Evolutionary conservation across 345 rosid genomes (phyloP), one percentile per base, ranked within the genome.

Genomic region (Adansonia digitata): DNA sequence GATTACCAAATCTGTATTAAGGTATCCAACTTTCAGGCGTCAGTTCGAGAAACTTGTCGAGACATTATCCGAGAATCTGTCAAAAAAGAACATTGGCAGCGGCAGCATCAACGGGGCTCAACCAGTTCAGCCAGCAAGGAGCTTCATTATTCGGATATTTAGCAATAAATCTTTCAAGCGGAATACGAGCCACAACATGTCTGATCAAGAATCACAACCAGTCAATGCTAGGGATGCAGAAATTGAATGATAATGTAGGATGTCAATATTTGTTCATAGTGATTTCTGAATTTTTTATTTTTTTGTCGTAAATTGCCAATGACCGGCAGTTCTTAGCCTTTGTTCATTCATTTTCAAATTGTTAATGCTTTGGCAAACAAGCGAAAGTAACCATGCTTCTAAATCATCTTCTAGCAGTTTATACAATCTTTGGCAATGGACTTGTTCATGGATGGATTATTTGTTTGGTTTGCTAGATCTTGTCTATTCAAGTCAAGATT

Each of bases 1-100:
- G 55, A 74, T 94, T 68, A 89, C 90, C 46, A 94, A 86, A 87
- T 91, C 93, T 6, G 73, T 89, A 52, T 94, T 95, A 37, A 91
- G 98, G 78, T 90, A 82, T 84, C 98, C 97, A 39, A 94, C 98
- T 51, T 91, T 79, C 49, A 82, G 89, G 73, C 89, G 97, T 7
- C 87, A 88, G 65, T 92, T 88, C 39, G 86, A 83, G 53, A 56
- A 71, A 45, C 87, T 94, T 4, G 86, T 89, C 35, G 79, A 84
- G 77, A 80, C 26, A 31, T 74, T 94, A 39, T 86, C 85, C 5
- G 92, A 90, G 75, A 85, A 90, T 75, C 88, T 92, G 55, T 86
- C 87, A 51, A 84, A 74, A 78, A 89, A 83, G 82, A 81, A 87
- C 63, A 59, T 37, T 17, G 63, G 18, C 39, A 1, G 9, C 2